These are phyloP conservation scores for Neocallimastix lanati DNA, from an alignment of 192 early-diverging fungal species.

Conservation along the genomic window DNA sequence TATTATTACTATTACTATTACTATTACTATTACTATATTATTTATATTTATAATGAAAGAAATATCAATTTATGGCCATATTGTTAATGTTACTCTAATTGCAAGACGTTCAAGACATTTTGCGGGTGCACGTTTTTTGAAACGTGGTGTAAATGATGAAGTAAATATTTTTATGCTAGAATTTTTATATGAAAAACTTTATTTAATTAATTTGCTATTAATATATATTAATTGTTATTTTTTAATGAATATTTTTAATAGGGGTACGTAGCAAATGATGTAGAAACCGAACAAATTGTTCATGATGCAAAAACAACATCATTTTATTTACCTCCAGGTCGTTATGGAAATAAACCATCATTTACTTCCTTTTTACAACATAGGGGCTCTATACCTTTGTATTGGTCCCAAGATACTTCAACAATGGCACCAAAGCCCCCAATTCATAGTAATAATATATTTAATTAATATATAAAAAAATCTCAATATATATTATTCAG, in stretches of 20 bases:
- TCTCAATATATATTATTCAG: no score
- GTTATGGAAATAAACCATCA: conserved; percentile 22
- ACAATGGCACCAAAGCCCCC: conserved; percentile 87
- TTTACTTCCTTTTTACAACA: conserved; percentile 95
- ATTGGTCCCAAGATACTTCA: conserved; percentile 87
- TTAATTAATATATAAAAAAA: no score
- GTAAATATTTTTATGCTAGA: no score
- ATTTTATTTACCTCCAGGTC: conserved; percentile 45
- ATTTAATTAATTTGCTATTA: no score
- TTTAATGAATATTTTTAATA: conserved; percentile 9
- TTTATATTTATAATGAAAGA: no score
- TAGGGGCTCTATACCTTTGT: conserved; percentile 86
- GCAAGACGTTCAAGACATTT: conserved; percentile 82
- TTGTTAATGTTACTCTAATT: conserved; percentile 81
- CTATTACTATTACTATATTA: no score
- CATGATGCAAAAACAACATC: conserved; percentile 76
- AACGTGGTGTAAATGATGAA: conserved; percentile 82
- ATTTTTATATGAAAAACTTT: no score
- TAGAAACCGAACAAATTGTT: conserved; percentile 97
- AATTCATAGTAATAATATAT: conserved; percentile 35
- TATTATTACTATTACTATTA: no score
- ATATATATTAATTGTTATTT: no score
- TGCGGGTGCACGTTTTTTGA: conserved; percentile 90
- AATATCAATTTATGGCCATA: conserved; percentile 78
- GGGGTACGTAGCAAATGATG: conserved; percentile 96